Evolutionary conservation across 306 rosid genomes (phyloP), one percentile per base, ranked within the genome.

Genomic region (Medicago arabica): DNA sequence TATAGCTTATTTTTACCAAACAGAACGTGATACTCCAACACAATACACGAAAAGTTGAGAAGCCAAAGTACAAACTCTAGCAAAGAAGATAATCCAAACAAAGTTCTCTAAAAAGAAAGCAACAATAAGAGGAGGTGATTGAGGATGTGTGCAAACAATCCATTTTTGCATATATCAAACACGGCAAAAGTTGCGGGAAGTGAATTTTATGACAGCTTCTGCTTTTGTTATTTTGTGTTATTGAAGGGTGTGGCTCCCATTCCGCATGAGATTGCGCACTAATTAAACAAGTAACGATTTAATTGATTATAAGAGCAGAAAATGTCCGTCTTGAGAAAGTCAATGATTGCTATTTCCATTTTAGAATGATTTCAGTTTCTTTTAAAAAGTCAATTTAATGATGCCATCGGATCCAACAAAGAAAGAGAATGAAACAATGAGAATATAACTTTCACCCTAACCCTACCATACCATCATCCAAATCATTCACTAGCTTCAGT

Each of bases 191-290:
- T 36, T 9, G 25, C 2, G 69, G 41, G 49, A 15, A 3, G 44
- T 34, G 34, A 65, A 65, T 31, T 40, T 10, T 8, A 50, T 50
- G 61, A 69, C 4, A 36, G 31, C 31, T 2, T 10, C 34, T 25
- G 17, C 58, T 44, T 62, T 47, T 46, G 38, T 31, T 69, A n/a
- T 43, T 62, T 74, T 12, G 59, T 67, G 59, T 67, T 6, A 54
- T 57, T 9, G 79, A 58, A 6, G 21, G 59, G 1, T 18, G 49
- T 79, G 75, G 67, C 13, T 75, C 41, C 58, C 17, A 6, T 64
- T 69, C 74, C 69, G 75, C 83, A 64, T 80, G 82, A 83, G 70
- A 75, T 78, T 78, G 75, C 83, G 68, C 77, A 75, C 75, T 14
- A 44, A 67, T 41, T 19, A 28, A 47, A 15, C 71, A 67, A 47